Percentiles rank a stretch among this genome's conserved stretches.
phyloP scores from a whole-genome alignment of 768 basidiomycete genomes.

The Kwoniella europaea region DNA sequence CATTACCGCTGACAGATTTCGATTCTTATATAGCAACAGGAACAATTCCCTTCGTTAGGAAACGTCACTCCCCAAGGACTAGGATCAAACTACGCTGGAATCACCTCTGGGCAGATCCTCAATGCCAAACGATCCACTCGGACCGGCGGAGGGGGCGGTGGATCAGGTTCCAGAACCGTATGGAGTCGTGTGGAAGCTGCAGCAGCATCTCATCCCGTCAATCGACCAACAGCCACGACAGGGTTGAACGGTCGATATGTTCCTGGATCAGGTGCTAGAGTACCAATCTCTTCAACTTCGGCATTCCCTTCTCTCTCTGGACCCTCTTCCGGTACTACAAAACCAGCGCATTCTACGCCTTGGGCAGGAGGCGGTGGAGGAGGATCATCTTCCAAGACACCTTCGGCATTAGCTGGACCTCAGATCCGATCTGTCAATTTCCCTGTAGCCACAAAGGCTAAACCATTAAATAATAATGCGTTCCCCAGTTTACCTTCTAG shows the following conservation, averaged over 20 bases:
- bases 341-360: conserved; percentile 37
- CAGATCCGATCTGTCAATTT: conserved; percentile 52
- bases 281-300: conserved; percentile 12
- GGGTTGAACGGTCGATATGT: conserved; percentile 42
- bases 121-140: conserved; percentile 79
- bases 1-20: too few relatives aligned
- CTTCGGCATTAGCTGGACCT: conserved; percentile 41
- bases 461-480: conserved; percentile 39
- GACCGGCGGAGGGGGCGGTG: conserved; percentile 61
- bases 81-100: conserved; percentile 72
- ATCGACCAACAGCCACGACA: conserved; percentile 30
- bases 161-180: conserved; percentile 68
- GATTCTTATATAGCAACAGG: conserved; percentile 67
- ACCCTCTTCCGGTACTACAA: conserved; percentile 8
- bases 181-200: conserved; percentile 88
- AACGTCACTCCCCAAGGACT: conserved; percentile 35
- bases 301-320: conserved; percentile 51
- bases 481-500: conserved; percentile 52
- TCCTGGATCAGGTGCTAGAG: conserved; percentile 39
- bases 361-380: conserved; percentile 47
- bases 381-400: conserved; percentile 32
- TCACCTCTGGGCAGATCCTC: conserved; percentile 79
- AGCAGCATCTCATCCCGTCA: conserved; percentile 60
- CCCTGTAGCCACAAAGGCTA: conserved; percentile 32
- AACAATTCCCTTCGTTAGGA: conserved; percentile 78